These are phyloP conservation scores for Botrytis pseudocinerea DNA, from an alignment of 2,329 filamentous ascomycete genomes.

Conservation along the genomic window DNA sequence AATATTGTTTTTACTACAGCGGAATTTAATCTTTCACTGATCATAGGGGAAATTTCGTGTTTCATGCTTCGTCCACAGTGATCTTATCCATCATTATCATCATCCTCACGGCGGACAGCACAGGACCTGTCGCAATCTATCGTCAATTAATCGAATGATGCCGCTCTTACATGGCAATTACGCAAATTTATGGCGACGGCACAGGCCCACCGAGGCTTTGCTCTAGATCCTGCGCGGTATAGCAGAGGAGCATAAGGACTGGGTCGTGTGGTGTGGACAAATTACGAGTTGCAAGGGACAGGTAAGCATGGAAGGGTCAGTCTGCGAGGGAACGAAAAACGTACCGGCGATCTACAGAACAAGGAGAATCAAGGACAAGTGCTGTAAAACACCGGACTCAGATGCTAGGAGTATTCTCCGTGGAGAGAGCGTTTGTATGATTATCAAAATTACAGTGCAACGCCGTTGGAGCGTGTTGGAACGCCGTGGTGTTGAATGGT, in stretches of 20 bases:
- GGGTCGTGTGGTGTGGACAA: not conserved
- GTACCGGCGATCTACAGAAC: conserved; percentile 5
- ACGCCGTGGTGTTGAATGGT: not conserved
- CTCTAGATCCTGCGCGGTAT: not conserved
- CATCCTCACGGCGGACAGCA: not conserved
- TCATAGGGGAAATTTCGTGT: not conserved
- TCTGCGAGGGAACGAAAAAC: not conserved
- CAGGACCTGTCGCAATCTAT: not conserved
- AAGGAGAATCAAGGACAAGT: not conserved
- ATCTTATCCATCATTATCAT: not conserved
- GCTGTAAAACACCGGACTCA: conserved; percentile 12
- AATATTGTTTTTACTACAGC: not conserved
- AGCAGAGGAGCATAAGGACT: not conserved
- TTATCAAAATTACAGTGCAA: conserved; percentile 1
- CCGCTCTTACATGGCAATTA: not conserved
- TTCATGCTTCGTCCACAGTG: not conserved
- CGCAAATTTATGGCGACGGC: not conserved
- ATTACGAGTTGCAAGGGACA: not conserved
- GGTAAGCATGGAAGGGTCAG: not conserved
- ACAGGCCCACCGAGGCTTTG: not conserved
- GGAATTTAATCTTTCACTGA: not conserved
- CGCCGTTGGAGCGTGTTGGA: not conserved
- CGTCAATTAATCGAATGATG: conserved; percentile 2
- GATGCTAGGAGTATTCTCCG: not conserved
- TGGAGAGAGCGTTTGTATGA: conserved; percentile 4